Base-by-base conservation (phyloP, 495 filamentous ascomycete genomes). In the Penicillium parvum region DNA sequence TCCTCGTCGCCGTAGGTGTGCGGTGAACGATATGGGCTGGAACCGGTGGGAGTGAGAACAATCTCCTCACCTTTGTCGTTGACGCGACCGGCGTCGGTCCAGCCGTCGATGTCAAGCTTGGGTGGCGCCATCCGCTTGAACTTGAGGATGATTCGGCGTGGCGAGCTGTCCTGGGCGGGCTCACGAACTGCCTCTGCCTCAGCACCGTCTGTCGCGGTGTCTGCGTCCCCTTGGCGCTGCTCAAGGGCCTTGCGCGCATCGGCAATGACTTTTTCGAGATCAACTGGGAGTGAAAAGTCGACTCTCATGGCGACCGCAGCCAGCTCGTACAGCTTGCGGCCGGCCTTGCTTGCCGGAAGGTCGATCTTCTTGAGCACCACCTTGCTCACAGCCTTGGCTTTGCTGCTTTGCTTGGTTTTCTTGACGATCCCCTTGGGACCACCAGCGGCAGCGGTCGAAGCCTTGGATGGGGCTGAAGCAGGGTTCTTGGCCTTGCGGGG, bases 51-150 rank as follows among this genome's bases (percentile, higher is more conserved):
- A 0, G 63, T 47, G 1, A 64, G 9, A 10, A 68, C 19, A 18
- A 58, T 28, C 37, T 69, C 65, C 42, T 73, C 70, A 20, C 55
- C 66, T 18, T 43, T 40, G 10, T 58, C 19, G 26, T 69, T 73
- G 25, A 50, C 42, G 15, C 54, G 49, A 9, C 68, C 70, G 40
- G 67, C 63, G 9, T 61, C 25, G 15, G 32, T 37, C 68, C 66
- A 72, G 20, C 61, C 63, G 32, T 65, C 59, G 17, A 45, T 36
- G 22, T 58, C 53, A 27, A 58, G 50, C 21, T 49, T 43, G 8
- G 53, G 50, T 0, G 45, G 25, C 10, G 57, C 43, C 26, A 17
- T 35, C 18, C 52, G 49, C 12, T 61, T 43, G 22, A 50, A 50
- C 17, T 18, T 40, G 8, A 36, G 7, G 2, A 55, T 30, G 6